phyloP scores from a whole-genome alignment of 345 rosid genomes.

The Erysimum cheiranthoides region DNA sequence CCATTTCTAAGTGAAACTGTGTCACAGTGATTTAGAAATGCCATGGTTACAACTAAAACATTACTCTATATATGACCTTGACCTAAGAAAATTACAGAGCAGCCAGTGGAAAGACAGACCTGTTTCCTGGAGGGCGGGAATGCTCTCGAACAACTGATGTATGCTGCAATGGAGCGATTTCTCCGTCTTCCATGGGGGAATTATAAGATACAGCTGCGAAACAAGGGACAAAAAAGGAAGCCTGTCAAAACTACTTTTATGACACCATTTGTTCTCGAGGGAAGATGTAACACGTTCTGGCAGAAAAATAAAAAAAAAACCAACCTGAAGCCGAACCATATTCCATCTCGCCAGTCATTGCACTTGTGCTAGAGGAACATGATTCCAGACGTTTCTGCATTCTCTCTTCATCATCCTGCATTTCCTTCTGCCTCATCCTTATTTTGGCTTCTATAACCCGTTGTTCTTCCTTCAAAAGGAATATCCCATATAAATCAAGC shows the following conservation, averaged over 20 bases:
- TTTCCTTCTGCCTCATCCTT: conserved; percentile 84
- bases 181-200: conserved; percentile 56
- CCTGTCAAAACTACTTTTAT: neutral
- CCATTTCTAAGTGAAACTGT: conserved; percentile 14
- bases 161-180: conserved; percentile 55
- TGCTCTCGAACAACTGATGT: conserved; percentile 55
- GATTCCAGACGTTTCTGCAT: conserved; percentile 75
- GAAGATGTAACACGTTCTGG: conserved; percentile 9
- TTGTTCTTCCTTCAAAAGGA: conserved; percentile 80
- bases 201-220: conserved; percentile 61
- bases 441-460: conserved; percentile 96
- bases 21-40: neutral
- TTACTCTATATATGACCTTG: neutral
- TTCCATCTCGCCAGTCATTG: conserved; percentile 61
- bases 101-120: conserved; percentile 50
- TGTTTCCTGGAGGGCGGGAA: conserved; percentile 54
- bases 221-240: conserved; percentile 8
- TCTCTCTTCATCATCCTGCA: conserved; percentile 88
- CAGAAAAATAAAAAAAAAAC: conserved; percentile 4
- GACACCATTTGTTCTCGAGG: neutral
- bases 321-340: conserved; percentile 63
- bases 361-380: conserved; percentile 63
- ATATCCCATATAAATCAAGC: neutral
- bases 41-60: conserved; percentile 1
- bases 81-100: neutral